Percentiles rank a stretch among this genome's conserved stretches.
Conservation (phyloP, 441 rosid genomes). For the Eutrema salsugineum region DNA sequence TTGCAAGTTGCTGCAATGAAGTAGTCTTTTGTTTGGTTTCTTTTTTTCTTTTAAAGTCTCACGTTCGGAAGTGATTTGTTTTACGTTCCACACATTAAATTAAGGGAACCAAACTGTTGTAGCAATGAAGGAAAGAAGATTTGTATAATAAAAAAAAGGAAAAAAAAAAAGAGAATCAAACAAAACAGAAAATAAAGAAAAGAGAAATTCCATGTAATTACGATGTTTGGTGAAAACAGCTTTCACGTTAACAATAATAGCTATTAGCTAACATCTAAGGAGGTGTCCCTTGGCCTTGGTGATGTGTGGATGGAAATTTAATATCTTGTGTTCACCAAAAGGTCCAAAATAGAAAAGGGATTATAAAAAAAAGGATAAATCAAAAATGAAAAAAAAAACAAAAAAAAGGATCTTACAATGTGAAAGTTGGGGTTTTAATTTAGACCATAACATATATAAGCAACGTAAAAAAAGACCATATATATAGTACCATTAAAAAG, state of each 20-base stretch:
- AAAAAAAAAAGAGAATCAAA: neutral
- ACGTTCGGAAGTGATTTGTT: neutral
- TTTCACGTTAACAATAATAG: neutral
- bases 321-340: neutral
- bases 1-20: conserved; percentile 21
- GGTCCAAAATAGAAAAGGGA: too few relatives aligned
- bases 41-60: neutral
- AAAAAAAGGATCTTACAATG: neutral
- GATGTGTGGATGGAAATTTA: conserved; percentile 9
- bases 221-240: conserved; percentile 15
- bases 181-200: neutral
- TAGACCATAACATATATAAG: neutral
- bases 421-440: neutral
- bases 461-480: neutral
- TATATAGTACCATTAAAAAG: neutral
- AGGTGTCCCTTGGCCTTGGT: neutral
- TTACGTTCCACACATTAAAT: neutral
- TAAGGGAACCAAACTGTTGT: neutral
- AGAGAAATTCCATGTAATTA: neutral
- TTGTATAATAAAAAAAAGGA: neutral
- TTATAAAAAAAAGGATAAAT: neutral
- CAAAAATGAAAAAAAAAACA: neutral
- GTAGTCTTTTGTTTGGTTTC: too few relatives aligned
- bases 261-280: neutral
- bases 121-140: neutral